Base-by-base conservation (phyloP, 2,329 filamentous ascomycete species). In the Trichoderma koningii region DNA sequence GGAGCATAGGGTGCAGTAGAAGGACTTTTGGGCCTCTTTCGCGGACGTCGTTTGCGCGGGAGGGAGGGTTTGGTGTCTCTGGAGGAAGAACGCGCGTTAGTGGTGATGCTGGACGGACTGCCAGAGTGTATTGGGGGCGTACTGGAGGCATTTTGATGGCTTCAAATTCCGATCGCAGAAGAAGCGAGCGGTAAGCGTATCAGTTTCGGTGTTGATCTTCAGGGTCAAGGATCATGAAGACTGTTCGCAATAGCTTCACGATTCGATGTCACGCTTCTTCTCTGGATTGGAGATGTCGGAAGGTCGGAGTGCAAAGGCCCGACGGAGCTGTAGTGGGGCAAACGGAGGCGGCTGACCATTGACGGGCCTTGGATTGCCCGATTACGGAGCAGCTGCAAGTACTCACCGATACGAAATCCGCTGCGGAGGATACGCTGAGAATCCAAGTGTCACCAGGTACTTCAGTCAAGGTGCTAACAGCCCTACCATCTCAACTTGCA, bases 1-100 rank as follows among this genome's bases (percentile, higher is more conserved):
- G 69, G 90, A 88, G 81, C 95, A 98, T 63, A 98, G 86, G 47
- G 88, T 86, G 81, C 89, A 96, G 79, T 91, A 93, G 79, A 96
- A 95, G 41, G 90, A 87, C 73, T 88, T 90, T 55, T 91, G 83
- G 17, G 91, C 91, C 72, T 91, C 89, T 68, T 91, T 88, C 9
- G 91, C 92, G 2, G 85, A 84, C 28, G 82, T 80, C 23, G 85
- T 87, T 71, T 85, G 83, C 64, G 85, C 83, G 5, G 83, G 81
- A 1, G 85, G 85, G 1, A 87, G 80, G 5, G 84, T 86, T 68
- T 85, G 83, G 72, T 83, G 82, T 71, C 84, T 78, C 82, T 86
- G 71, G n/a, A 38, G 42, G 67, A 23, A 30, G 9, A 17, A 50
- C 38, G 34, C 38, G 34, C 34, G 65, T 61, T 19, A 52, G 59